phyloP scores from a whole-genome alignment of 306 rosid species.

The Aeschynomene evenia region DNA sequence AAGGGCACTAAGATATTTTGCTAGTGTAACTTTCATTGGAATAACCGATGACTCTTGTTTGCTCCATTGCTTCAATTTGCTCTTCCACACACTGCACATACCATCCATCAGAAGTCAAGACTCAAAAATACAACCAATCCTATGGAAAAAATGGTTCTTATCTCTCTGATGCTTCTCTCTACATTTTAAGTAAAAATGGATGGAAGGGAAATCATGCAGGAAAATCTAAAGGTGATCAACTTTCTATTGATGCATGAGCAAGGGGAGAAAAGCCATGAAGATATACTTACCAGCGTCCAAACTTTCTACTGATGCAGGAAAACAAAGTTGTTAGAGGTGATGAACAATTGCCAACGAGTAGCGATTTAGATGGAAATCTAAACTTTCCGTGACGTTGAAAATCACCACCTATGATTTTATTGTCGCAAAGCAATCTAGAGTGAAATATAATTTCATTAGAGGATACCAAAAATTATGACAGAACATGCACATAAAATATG shows the following conservation, averaged over 20 bases:
- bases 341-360: slow-evolving; percentile 48
- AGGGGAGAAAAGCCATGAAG: neutral
- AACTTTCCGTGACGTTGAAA: slow-evolving; percentile 48
- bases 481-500: slow-evolving; percentile 10
- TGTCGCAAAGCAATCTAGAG: slow-evolving; percentile 61
- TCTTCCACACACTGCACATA: slow-evolving; percentile 63
- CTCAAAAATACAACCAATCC: no score
- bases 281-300: slow-evolving; percentile 61
- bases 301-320: slow-evolving; percentile 57
- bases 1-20: slow-evolving; percentile 43
- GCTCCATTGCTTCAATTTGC: slow-evolving; percentile 42
- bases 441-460: slow-evolving; percentile 27
- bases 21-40: slow-evolving; percentile 45
- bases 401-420: slow-evolving; percentile 54
- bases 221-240: no score
- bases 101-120: slow-evolving; percentile 34
- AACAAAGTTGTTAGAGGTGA: slow-evolving; percentile 32
- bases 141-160: neutral
- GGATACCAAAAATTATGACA: slow-evolving; percentile 22
- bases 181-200: neutral
- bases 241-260: slow-evolving; percentile 3
- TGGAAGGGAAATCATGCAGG: neutral
- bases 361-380: slow-evolving; percentile 40
- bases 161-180: neutral
- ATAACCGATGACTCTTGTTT: slow-evolving; percentile 32